phyloP scores from a whole-genome alignment of 2,329 filamentous ascomycete genomes.

The Epichloe uncinata region DNA sequence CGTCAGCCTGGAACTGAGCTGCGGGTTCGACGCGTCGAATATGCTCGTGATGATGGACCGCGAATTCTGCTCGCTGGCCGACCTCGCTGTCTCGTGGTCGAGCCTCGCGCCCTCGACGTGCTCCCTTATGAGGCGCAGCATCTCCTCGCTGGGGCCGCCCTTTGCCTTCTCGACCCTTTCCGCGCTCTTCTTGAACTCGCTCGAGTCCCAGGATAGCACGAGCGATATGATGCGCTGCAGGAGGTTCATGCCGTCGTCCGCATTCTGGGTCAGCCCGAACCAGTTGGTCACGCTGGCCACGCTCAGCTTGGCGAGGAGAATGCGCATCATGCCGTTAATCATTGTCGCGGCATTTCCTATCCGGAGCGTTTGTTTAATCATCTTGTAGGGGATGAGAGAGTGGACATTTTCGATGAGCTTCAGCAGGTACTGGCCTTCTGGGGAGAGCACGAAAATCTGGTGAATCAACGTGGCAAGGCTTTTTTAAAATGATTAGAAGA shows the following conservation, averaged over 20 bases:
- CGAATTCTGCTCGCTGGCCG: conserved; percentile 33
- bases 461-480: conserved; percentile 64
- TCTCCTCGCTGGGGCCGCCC: conserved; percentile 41
- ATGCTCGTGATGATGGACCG: conserved; percentile 55
- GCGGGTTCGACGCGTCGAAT: conserved; percentile 39
- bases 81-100: conserved; percentile 45
- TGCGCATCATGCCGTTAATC: conserved; percentile 60
- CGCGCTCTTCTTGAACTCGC: conserved; percentile 52
- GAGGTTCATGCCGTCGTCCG: conserved; percentile 70
- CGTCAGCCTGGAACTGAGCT: conserved; percentile 32
- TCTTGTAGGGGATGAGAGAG: conserved; percentile 55
- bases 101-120: conserved; percentile 39
- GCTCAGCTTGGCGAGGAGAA: conserved; percentile 67
- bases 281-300: conserved; percentile 65
- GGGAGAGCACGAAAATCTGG: conserved; percentile 57
- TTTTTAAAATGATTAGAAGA: not conserved
- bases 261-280: conserved; percentile 57
- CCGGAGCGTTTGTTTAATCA: conserved; percentile 59
- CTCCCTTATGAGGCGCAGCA: conserved; percentile 45
- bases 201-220: conserved; percentile 58
- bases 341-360: conserved; percentile 72
- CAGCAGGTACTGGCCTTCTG: conserved; percentile 62
- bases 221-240: conserved; percentile 64
- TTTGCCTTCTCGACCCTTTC: conserved; percentile 52
- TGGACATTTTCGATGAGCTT: conserved; percentile 59